Evolutionary conservation across 1,284 basidiomycete genomes (phyloP).

Genomic region (Cutaneotrichosporon sp.): DNA sequence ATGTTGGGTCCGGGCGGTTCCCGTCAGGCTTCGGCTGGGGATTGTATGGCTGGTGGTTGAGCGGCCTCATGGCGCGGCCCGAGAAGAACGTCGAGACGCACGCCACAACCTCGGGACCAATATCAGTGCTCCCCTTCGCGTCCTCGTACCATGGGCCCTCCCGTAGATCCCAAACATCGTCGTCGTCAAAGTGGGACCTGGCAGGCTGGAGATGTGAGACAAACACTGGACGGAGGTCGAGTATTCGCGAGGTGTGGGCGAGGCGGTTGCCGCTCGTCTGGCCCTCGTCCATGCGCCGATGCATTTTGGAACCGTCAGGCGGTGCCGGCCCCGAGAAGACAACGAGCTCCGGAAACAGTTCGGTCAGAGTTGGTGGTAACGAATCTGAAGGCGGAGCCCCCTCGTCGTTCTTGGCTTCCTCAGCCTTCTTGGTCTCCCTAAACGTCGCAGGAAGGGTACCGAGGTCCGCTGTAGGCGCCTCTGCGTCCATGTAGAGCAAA

Average conservation of each 20-base stretch:
- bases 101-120: conserved; percentile 32
- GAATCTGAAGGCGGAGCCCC: conserved; percentile 4
- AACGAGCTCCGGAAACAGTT: conserved; percentile 54
- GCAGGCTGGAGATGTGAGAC: conserved; percentile 56
- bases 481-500: conserved; percentile 31
- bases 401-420: background rate
- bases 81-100: conserved; percentile 34
- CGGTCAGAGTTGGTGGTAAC: conserved; percentile 34
- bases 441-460: conserved; percentile 21
- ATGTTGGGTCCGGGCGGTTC: conserved; percentile 58
- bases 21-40: conserved; percentile 40
- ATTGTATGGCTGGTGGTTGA: conserved; percentile 37
- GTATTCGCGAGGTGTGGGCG: conserved; percentile 53
- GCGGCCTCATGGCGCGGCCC: conserved; percentile 50
- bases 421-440: background rate
- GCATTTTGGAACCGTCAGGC: conserved; percentile 42
- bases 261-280: conserved; percentile 46
- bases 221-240: conserved; percentile 55
- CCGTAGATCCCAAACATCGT: conserved; percentile 49
- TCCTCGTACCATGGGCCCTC: conserved; percentile 51
- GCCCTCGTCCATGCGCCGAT: conserved; percentile 53
- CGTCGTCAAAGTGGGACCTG: conserved; percentile 41
- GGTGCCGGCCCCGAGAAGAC: conserved; percentile 47
- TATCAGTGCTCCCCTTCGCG: conserved; percentile 38
- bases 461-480: conserved; percentile 34